Conservation (phyloP, 345 rosid genomes). For the Carallia pectinifolia region DNA sequence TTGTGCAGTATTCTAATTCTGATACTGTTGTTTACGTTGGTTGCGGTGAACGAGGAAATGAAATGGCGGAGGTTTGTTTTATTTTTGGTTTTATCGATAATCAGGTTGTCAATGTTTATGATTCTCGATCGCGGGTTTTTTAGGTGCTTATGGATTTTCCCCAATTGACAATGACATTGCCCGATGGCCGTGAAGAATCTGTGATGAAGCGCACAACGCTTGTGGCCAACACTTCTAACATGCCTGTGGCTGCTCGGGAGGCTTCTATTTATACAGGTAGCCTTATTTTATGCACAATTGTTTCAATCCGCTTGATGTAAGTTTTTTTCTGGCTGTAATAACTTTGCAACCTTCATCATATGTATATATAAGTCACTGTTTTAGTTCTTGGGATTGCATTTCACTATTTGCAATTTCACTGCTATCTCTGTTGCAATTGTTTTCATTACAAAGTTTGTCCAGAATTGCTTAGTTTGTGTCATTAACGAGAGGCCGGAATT, state of each 20-base stretch:
- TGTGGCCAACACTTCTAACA: slow-evolving; percentile 98
- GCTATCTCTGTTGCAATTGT: too few relatives aligned
- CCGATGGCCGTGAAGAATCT: slow-evolving; percentile 99
- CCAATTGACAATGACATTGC: slow-evolving; percentile 98
- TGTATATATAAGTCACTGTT: not conserved
- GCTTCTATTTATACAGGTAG: slow-evolving; percentile 98
- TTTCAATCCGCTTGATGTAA: not conserved
- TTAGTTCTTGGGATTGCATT: too few relatives aligned
- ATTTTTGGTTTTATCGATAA: slow-evolving; percentile 13
- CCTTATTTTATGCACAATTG: not conserved
- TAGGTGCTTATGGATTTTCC: slow-evolving; percentile 99
- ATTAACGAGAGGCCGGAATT: too few relatives aligned
- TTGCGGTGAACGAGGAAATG: slow-evolving; percentile 99
- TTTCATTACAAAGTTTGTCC: too few relatives aligned
- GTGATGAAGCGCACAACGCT: slow-evolving; percentile 99
- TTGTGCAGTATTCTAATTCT: slow-evolving; percentile 90
- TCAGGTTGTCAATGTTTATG: not conserved
- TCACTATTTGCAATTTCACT: too few relatives aligned
- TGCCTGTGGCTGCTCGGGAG: slow-evolving; percentile 99
- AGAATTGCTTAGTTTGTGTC: too few relatives aligned
- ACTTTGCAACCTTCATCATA: not conserved
- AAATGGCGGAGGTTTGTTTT: slow-evolving; percentile 91
- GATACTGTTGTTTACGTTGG: slow-evolving; percentile 99
- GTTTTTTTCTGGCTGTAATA: not conserved
- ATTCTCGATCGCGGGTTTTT: slow-evolving; percentile 9